Base-by-base conservation (phyloP, 2,329 filamentous ascomycete genomes). In the Lithohypha guttulata region DNA sequence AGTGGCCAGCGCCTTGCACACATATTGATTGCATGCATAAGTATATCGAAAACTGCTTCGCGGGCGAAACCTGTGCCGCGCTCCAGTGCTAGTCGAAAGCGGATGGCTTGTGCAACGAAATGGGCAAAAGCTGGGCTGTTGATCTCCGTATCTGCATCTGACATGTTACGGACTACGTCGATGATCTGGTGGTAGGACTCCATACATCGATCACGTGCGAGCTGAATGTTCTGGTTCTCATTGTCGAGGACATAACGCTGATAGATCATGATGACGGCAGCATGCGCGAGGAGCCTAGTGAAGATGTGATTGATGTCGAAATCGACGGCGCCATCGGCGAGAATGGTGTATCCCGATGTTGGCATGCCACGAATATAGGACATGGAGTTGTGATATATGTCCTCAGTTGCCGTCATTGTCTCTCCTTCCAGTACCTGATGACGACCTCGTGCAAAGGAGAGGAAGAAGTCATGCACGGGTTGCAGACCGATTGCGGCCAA, bases 1-100 rank as follows among this genome's bases (percentile, higher is more conserved):
- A 51, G 21, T 18, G 39, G 40, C 50, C 50, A 52, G 15, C 50
- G 44, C 10, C 50, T 41, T 4, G 45, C 50, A 29, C 47, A 48
- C 50, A 52, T 52, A 27, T 47, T 51, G 40, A 52, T 42, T 2
- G 40, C 47, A 37, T 52, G 50, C 50, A 52, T 52, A 15, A 52
- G 34, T 11, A 41, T 34, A 36, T 52, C 50, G 31, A 52, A 52
- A 19, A 42, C 37, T 6, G 45, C 40, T 34, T 50, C 48, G 22
- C 42, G 36, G 3, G 8, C 15, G 25, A 41, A 34, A 10, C 37
- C 23, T 28, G 40, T 31, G 15, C 27, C 32, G 13, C 42, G 37
- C 17, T 49, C 49, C n/a, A 47, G 22, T 22, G 49, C 34, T 6
- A 52, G 26, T 30, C 46, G 46, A 38, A 51, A 48, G 9, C 50